Percentiles rank a stretch among this genome's conserved stretches.
These are phyloP conservation scores for Geotrichum reessii DNA, from an alignment of 1,139 yeast genomes.

Conservation along the genomic window DNA sequence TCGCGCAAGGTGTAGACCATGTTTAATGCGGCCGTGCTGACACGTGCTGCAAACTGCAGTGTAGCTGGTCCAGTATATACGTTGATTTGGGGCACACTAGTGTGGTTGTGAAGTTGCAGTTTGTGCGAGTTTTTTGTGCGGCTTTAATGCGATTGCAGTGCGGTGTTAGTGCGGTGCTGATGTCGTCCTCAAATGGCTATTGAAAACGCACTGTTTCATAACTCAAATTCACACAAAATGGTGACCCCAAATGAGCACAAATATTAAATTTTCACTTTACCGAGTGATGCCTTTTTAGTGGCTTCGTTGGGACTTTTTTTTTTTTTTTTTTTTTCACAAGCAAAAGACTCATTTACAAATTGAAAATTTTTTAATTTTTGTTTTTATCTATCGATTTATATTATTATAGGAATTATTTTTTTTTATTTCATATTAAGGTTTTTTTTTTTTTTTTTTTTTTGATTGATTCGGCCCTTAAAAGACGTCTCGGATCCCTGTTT, in stretches of 20 bases:
- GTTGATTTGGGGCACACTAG: neutral
- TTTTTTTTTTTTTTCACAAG: neutral
- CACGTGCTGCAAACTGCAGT: neutral
- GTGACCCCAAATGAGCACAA: too few relatives aligned
- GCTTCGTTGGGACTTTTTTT: neutral
- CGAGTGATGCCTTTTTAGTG: too few relatives aligned
- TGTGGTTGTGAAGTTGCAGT: neutral
- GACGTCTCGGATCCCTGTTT: neutral
- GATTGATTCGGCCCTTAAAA: neutral
- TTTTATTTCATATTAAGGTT: neutral
- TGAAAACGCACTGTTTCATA: too few relatives aligned
- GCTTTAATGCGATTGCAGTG: neutral
- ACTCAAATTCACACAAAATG: too few relatives aligned
- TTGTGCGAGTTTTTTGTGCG: neutral
- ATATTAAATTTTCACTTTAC: too few relatives aligned
- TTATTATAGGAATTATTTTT: too few relatives aligned
- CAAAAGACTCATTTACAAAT: neutral
- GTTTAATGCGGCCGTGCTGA: neutral
- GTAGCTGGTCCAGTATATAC: neutral
- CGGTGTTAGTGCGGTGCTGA: neutral
- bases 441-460: neutral
- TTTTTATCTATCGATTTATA: too few relatives aligned
- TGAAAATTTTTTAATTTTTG: neutral
- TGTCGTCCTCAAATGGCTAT: too few relatives aligned
- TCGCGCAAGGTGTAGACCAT: too few relatives aligned